phyloP scores from a whole-genome alignment of 106 monocot species.

The Dactylorhiza incarnata region DNA sequence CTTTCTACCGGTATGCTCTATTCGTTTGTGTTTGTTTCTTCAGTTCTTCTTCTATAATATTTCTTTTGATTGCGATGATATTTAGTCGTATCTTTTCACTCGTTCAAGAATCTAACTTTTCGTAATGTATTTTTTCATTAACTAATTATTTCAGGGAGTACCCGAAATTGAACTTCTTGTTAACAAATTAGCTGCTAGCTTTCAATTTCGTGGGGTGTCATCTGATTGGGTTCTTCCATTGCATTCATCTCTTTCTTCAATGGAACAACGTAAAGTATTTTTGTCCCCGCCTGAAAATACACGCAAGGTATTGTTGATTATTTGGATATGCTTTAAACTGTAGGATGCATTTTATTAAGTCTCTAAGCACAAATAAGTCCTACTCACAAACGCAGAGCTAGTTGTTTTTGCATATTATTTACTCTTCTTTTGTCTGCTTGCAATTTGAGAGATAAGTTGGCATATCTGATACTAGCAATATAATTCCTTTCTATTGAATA shows the following conservation, averaged over 20 bases:
- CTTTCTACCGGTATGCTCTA: slow-evolving; percentile 76
- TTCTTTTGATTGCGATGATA: slow-evolving; percentile 5
- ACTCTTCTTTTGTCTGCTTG: background rate
- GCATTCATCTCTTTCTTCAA: slow-evolving; percentile 85
- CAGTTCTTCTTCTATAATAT: background rate
- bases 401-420: background rate
- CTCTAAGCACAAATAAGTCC: background rate
- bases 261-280: slow-evolving; percentile 84
- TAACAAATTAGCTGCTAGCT: slow-evolving; percentile 66
- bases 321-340: background rate
- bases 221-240: slow-evolving; percentile 94
- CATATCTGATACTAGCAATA: background rate
- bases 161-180: slow-evolving; percentile 87
- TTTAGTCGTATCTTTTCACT: slow-evolving; percentile 12
- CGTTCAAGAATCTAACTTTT: background rate
- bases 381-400: background rate
- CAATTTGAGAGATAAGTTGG: background rate
- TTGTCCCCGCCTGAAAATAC: slow-evolving; percentile 65
- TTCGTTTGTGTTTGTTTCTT: slow-evolving; percentile 1
- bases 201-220: slow-evolving; percentile 62
- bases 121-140: background rate
- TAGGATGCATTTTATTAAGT: slow-evolving; percentile 1
- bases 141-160: slow-evolving; percentile 47
- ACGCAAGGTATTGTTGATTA: slow-evolving; percentile 55
- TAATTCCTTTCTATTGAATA: background rate